A percentile compares a stretch with the other conserved stretches of the same genome.
phyloP scores from a whole-genome alignment of 108 stramenopile genomes.

The Aureococcus anophagefferens region DNA sequence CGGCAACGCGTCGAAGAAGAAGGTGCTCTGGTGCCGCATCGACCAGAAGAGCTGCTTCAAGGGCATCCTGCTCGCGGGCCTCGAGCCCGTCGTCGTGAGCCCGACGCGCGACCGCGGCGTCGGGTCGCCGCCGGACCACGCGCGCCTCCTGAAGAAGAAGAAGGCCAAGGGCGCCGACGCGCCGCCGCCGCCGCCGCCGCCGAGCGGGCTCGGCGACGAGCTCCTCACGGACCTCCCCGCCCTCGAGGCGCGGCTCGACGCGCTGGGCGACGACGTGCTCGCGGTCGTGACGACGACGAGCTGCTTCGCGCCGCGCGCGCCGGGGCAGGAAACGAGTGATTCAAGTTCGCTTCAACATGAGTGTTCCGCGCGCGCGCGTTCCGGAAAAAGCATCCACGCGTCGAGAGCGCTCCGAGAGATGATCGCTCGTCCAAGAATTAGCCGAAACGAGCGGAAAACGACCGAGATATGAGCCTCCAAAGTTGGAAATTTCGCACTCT shows the following conservation, averaged over 20 bases:
- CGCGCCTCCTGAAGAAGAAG: not conserved
- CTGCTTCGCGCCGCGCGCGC: slow-evolving; percentile 93
- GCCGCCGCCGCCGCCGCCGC: not conserved
- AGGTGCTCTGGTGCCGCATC: slow-evolving; percentile 44
- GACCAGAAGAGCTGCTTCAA: slow-evolving; percentile 99
- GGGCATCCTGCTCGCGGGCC: slow-evolving; percentile 76
- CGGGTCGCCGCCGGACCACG: not conserved
- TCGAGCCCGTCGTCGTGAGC: slow-evolving; percentile 69
- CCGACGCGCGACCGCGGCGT: not conserved
- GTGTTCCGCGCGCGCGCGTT: no score
- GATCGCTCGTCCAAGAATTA: no score
- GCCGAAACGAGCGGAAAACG: no score
- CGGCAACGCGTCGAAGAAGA: not conserved
- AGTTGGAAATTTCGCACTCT: no score
- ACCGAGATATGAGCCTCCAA: no score
- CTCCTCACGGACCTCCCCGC: slow-evolving; percentile 80
- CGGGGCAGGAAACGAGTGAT: no score
- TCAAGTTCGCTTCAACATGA: no score
- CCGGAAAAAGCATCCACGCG: no score
- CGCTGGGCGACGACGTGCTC: slow-evolving; percentile 51
- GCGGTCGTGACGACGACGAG: slow-evolving; percentile 88
- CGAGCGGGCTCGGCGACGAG: slow-evolving; percentile 57
- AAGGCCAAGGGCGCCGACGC: no score
- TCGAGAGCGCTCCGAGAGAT: no score
- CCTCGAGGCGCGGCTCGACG: slow-evolving; percentile 49